A percentile compares a stretch with the other conserved stretches of the same genome.
Conservation (phyloP, 2,329 filamentous ascomycete species). For the Elsinoe batatas region DNA sequence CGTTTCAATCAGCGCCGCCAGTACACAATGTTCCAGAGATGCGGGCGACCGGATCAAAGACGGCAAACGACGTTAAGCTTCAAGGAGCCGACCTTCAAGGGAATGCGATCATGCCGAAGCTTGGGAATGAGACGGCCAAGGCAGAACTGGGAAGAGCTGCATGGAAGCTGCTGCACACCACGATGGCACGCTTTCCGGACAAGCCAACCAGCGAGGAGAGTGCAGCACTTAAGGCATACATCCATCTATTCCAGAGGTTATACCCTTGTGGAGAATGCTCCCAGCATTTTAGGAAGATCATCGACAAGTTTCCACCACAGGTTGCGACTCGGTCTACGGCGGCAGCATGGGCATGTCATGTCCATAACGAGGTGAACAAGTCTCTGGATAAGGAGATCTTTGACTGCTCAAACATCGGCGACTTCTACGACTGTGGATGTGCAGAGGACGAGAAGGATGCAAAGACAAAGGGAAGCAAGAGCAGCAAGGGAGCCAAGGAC, state of each 20-base stretch:
- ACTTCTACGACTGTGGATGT: conserved; percentile 59
- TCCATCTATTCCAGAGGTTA: conserved; percentile 54
- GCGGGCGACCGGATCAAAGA: conserved; percentile 15
- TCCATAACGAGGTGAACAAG: conserved; percentile 57
- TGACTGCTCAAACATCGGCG: conserved; percentile 54
- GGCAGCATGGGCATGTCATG: conserved; percentile 57
- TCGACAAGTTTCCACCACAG: conserved; percentile 55
- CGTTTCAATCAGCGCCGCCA: neutral
- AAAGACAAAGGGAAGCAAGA: conserved; percentile 17
- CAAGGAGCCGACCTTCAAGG: conserved; percentile 43
- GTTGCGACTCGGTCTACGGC: conserved; percentile 51
- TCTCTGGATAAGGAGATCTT: conserved; percentile 51
- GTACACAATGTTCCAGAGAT: conserved; percentile 11
- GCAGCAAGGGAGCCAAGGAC: conserved; percentile 13
- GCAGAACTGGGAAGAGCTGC: conserved; percentile 55
- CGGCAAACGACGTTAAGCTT: conserved; percentile 21
- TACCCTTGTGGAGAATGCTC: conserved; percentile 61
- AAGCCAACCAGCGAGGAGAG: conserved; percentile 52
- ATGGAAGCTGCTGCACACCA: conserved; percentile 58
- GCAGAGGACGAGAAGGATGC: conserved; percentile 42
- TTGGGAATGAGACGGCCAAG: conserved; percentile 76
- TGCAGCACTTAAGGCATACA: conserved; percentile 48
- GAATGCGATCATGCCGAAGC: conserved; percentile 65
- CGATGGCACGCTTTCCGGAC: conserved; percentile 56
- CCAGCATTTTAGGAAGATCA: conserved; percentile 50